Evolutionary conservation across 805 yeast genomes (phyloP).

Genomic region (Cyberlindnera euphorbiiphila): DNA sequence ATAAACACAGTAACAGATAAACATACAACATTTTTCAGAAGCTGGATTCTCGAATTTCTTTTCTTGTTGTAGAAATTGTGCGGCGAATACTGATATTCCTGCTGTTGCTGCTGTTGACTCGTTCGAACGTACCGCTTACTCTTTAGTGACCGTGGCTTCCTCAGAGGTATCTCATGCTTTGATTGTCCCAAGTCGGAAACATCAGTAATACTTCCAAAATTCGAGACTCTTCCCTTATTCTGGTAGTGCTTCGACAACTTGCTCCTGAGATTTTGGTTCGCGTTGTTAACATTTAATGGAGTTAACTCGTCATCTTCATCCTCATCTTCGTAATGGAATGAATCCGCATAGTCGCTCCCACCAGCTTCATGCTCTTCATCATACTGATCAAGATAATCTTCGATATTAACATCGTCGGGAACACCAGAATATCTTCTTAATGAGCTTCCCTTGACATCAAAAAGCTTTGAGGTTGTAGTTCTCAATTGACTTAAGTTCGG

Average conservation of each 20-base stretch:
- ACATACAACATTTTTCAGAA: constrained; percentile 33
- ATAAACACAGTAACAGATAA: constrained; percentile 36
- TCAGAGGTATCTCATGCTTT: constrained; percentile 12
- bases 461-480: constrained; percentile 68
- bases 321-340: constrained; percentile 27
- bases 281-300: constrained; percentile 23
- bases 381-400: constrained; percentile 40
- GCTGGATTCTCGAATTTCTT: constrained; percentile 29
- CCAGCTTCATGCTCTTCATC: constrained; percentile 38
- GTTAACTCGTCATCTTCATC: constrained; percentile 29
- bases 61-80: constrained; percentile 41
- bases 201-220: constrained; percentile 18
- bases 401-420: constrained; percentile 52
- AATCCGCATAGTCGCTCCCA: constrained; percentile 29
- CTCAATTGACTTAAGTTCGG: constrained; percentile 37
- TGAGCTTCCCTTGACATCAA: constrained; percentile 69
- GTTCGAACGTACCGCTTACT: constrained; percentile 23
- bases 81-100: constrained; percentile 37
- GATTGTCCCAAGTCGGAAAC: constrained; percentile 5
- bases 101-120: constrained; percentile 14
- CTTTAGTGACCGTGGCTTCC: constrained; percentile 8
- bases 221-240: constrained; percentile 28
- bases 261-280: constrained; percentile 22
- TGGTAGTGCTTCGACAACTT: constrained; percentile 18
- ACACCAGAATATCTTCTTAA: constrained; percentile 71